A percentile compares a stretch with the other conserved stretches of the same genome.
Conservation (phyloP, 2,329 filamentous ascomycete genomes). For the Phialophora expanda region DNA sequence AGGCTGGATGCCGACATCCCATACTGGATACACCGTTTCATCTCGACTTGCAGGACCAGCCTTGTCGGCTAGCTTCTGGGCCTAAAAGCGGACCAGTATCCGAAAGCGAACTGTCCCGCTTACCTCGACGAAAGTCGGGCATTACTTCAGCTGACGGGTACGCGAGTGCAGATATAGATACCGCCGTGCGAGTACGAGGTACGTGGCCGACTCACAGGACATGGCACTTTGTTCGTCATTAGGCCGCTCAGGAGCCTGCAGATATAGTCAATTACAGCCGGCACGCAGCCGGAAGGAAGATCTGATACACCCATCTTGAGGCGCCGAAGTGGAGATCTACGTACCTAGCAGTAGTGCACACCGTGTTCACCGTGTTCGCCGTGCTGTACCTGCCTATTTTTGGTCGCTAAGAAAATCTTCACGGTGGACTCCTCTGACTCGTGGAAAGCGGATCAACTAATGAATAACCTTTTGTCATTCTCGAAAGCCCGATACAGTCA, state of each 20-base stretch:
- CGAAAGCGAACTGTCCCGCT: neutral
- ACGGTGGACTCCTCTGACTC: neutral
- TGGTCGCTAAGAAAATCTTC: neutral
- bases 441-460: neutral
- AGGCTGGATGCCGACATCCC: neutral
- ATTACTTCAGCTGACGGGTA: constrained; percentile 26
- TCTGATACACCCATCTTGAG: neutral
- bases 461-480: neutral
- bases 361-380: too few species aligned
- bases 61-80: constrained; percentile 10
- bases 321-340: neutral
- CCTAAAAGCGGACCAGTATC: neutral
- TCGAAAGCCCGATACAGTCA: neutral
- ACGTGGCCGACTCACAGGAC: neutral
- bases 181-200: neutral
- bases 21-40: neutral
- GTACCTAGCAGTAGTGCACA: neutral
- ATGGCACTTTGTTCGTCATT: constrained; percentile 4
- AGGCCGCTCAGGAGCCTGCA: neutral
- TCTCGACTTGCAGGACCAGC: constrained; percentile 1
- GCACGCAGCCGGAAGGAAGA: neutral
- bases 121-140: neutral
- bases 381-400: constrained; percentile 6
- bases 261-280: neutral
- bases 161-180: neutral